A percentile compares a stretch with the other conserved stretches of the same genome.
Conservation (phyloP, 257 asterid genomes). For the Nicotiana attenuata region DNA sequence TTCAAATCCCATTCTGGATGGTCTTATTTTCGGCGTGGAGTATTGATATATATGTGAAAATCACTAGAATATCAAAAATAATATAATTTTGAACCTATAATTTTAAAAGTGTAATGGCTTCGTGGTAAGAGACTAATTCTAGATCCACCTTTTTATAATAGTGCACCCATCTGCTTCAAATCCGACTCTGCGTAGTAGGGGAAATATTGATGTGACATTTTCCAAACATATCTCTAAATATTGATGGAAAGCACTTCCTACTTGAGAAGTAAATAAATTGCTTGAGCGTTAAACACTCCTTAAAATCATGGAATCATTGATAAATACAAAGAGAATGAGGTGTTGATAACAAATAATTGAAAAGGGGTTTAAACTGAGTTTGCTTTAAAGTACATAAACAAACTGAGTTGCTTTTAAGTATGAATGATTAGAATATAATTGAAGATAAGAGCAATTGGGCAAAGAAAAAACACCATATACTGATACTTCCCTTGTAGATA, state of each 20-base stretch:
- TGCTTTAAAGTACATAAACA: conserved; percentile 13
- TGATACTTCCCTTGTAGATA: background rate
- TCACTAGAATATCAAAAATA: too few species aligned
- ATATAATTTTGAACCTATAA: too few species aligned
- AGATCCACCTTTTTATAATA: too few species aligned
- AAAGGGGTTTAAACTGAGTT: background rate
- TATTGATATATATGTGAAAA: too few species aligned
- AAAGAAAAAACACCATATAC: background rate
- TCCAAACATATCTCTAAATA: conserved; percentile 3
- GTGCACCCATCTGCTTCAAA: too few species aligned
- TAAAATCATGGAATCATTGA: conserved; percentile 21
- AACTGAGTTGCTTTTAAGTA: conserved; percentile 14
- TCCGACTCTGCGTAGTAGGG: too few species aligned
- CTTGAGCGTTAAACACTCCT: conserved; percentile 58
- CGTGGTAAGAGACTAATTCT: too few species aligned
- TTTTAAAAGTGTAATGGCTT: too few species aligned
- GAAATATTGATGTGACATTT: background rate
- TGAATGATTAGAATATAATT: conserved; percentile 4
- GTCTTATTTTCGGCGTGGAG: too few species aligned
- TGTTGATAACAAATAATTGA: background rate
- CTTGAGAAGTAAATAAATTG: conserved; percentile 35
- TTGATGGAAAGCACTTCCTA: conserved; percentile 29
- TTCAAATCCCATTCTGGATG: too few species aligned
- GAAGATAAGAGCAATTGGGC: background rate
- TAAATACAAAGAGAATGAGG: background rate